phyloP scores from a whole-genome alignment of 768 basidiomycete genomes.

The Lyophyllum semitale region DNA sequence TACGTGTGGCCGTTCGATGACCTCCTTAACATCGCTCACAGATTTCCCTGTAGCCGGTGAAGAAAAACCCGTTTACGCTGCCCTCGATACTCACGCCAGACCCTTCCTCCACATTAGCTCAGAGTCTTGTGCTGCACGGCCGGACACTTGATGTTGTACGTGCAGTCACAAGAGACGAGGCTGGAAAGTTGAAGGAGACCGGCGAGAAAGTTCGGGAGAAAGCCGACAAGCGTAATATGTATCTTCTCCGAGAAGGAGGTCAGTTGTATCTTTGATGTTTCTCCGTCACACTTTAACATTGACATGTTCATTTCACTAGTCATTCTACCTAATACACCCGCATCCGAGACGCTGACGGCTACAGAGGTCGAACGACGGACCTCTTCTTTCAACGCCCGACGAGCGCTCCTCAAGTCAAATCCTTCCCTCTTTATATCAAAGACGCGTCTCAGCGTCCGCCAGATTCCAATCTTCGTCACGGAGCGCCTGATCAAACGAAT shows the following conservation, averaged over 20 bases:
- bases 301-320: constrained; percentile 47
- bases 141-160: constrained; percentile 88
- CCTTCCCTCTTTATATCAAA: constrained; percentile 93
- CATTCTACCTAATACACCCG: constrained; percentile 85
- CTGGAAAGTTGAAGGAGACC: constrained; percentile 84
- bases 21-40: not conserved
- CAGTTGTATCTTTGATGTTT: constrained; percentile 25
- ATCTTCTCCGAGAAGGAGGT: constrained; percentile 96
- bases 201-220: constrained; percentile 85
- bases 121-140: constrained; percentile 86
- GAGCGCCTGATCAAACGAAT: constrained; percentile 90
- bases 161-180: constrained; percentile 90
- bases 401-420: constrained; percentile 82
- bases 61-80: constrained; percentile 84
- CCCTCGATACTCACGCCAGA: constrained; percentile 93
- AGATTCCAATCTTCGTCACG: constrained; percentile 87
- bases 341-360: constrained; percentile 66
- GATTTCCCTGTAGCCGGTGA: constrained; percentile 37
- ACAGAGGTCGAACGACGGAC: constrained; percentile 87
- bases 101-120: constrained; percentile 82
- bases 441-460: constrained; percentile 91
- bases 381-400: constrained; percentile 82
- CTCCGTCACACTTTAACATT: not conserved
- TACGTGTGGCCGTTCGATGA: constrained; percentile 17
- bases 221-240: constrained; percentile 93